These are phyloP conservation scores for Ammopiptanthus mongolicus DNA, from an alignment of 306 rosid genomes.

Conservation along the genomic window DNA sequence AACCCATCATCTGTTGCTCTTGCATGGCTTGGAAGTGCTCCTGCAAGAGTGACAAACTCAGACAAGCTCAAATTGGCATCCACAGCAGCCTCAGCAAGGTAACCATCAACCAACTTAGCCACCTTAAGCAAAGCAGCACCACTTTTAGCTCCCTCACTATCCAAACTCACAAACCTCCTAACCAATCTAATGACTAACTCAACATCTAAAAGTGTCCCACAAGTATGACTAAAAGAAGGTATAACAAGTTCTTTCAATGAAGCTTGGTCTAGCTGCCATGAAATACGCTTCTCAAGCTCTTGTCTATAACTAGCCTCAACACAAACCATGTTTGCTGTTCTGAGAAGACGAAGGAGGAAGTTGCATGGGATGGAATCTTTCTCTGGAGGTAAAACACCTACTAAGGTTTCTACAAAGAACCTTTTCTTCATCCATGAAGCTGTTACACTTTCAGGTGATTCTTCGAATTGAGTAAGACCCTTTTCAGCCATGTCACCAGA, in stretches of 20 bases:
- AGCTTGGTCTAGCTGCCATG: conserved; percentile 86
- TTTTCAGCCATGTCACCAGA: conserved; percentile 17
- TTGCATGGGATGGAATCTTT: conserved; percentile 82
- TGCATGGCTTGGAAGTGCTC: conserved; percentile 67
- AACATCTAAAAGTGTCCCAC: conserved; percentile 72
- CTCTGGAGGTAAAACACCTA: conserved; percentile 85
- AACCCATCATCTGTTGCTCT: conserved; percentile 82
- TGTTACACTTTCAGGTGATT: conserved; percentile 56
- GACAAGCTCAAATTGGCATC: conserved; percentile 59
- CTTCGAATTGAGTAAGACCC: conserved; percentile 31
- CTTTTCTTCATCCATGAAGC: conserved; percentile 83
- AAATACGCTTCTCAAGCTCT: conserved; percentile 71
- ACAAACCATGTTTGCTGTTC: conserved; percentile 81
- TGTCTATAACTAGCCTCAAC: conserved; percentile 53
- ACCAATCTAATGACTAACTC: conserved; percentile 65
- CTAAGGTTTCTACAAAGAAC: conserved; percentile 88
- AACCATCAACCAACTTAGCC: conserved; percentile 70
- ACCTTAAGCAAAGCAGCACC: conserved; percentile 71
- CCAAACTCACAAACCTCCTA: conserved; percentile 59
- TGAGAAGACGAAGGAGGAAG: conserved; percentile 74
- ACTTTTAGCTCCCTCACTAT: conserved; percentile 49
- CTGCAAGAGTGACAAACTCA: conserved; percentile 63
- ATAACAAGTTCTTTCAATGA: conserved; percentile 73
- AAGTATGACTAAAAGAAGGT: conserved; percentile 83
- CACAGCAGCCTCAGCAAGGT: conserved; percentile 77